Evolutionary conservation across 306 rosid genomes (phyloP).

Genomic region (Acacia confusa): DNA sequence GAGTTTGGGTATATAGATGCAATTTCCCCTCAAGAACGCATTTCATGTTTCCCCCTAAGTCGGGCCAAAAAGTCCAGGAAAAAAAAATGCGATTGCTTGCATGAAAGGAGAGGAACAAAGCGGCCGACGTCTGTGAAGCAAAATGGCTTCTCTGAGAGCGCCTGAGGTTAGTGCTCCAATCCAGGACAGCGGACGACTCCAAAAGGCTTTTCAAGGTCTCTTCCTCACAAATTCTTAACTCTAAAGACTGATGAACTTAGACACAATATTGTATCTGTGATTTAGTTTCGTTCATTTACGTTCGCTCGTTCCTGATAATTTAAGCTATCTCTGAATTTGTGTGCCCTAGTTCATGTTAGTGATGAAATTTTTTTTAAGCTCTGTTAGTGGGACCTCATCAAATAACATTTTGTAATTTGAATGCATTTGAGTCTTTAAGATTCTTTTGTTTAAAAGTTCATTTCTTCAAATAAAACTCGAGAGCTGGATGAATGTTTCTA

Average conservation of each 20-base stretch:
- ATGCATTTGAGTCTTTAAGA: neutral
- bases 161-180: slow-evolving; percentile 72
- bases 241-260: slow-evolving; percentile 9
- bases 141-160: slow-evolving; percentile 66
- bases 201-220: slow-evolving; percentile 74
- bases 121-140: neutral
- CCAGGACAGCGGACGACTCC: slow-evolving; percentile 63
- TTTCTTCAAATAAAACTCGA: neutral
- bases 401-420: neutral
- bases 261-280: neutral
- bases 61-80: neutral
- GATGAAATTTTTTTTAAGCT: neutral
- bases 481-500: neutral
- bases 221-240: slow-evolving; percentile 5
- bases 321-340: neutral
- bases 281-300: slow-evolving; percentile 1
- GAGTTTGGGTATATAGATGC: neutral
- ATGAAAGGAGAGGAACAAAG: slow-evolving; percentile 1
- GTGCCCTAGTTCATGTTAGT: slow-evolving; percentile 11
- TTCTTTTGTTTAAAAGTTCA: neutral
- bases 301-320: neutral
- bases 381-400: slow-evolving; percentile 1
- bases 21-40: neutral
- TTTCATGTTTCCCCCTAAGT: neutral
- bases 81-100: neutral